Conservation (phyloP, 1,139 yeast genomes). For the Candida sojae region DNA sequence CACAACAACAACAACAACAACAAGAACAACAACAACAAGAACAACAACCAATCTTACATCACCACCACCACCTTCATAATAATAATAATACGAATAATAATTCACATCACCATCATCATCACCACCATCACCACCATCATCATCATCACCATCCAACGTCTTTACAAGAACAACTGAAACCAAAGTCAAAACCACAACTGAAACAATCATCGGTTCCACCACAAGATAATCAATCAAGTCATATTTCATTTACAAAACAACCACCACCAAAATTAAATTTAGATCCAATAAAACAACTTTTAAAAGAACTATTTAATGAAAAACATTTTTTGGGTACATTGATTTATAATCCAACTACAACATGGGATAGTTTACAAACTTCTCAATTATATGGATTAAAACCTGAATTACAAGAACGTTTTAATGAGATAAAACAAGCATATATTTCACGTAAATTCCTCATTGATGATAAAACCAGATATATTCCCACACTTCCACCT, state of each 20-base stretch:
- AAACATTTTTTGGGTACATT: conserved; percentile 61
- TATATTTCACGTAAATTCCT: conserved; percentile 23
- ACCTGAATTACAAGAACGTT: conserved; percentile 33
- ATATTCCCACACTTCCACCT: conserved; percentile 47
- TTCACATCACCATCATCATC: conserved; percentile 8
- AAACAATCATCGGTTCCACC: conserved; percentile 12
- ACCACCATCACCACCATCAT: conserved; percentile 8
- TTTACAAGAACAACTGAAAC: conserved; percentile 5
- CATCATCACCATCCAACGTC: background rate
- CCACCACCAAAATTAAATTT: conserved; percentile 37
- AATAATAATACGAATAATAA: conserved; percentile 1
- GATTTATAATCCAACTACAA: conserved; percentile 58
- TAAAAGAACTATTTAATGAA: conserved; percentile 46
- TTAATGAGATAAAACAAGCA: conserved; percentile 30
- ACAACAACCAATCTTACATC: background rate
- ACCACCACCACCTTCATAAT: conserved; percentile 6
- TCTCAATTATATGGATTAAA: conserved; percentile 37
- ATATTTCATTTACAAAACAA: conserved; percentile 5
- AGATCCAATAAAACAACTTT: conserved; percentile 44
- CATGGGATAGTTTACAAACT: conserved; percentile 45
- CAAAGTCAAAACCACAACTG: conserved; percentile 13
- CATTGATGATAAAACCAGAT: conserved; percentile 20
- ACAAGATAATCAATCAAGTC: background rate
- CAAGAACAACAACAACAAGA: conserved; percentile 2
- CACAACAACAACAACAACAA: background rate